phyloP scores from a whole-genome alignment of 176 grass and related monocot genomes.

The Tillandsia fasciculata region DNA sequence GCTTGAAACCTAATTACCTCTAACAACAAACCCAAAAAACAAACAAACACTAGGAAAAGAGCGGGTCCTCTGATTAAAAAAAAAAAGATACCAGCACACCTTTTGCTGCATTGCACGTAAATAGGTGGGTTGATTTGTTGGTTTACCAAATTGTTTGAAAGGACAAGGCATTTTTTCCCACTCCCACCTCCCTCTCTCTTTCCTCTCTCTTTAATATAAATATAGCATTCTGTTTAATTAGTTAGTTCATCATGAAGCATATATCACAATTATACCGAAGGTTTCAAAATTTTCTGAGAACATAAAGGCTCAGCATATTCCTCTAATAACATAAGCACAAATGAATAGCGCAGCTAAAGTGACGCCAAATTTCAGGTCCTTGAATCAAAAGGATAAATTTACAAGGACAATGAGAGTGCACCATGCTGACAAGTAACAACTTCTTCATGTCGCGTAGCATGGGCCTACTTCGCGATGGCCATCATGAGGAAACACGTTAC shows the following conservation, averaged over 20 bases:
- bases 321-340: background rate
- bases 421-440: background rate
- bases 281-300: background rate
- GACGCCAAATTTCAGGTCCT: background rate
- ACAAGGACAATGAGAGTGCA: background rate
- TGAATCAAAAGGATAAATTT: background rate
- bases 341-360: background rate
- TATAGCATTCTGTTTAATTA: background rate
- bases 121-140: slow-evolving; percentile 38
- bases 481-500: background rate
- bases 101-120: slow-evolving; percentile 42
- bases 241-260: background rate
- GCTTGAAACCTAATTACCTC: slow-evolving; percentile 49
- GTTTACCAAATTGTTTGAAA: slow-evolving; percentile 42
- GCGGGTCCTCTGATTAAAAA: slow-evolving; percentile 18
- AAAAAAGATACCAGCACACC: slow-evolving; percentile 52
- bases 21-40: no score
- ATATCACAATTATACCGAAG: background rate
- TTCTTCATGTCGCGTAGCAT: no score
- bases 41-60: background rate
- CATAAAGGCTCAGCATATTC: background rate
- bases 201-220: background rate
- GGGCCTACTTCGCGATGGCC: background rate
- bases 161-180: slow-evolving; percentile 17
- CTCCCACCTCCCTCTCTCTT: slow-evolving; percentile 24